Evolutionary conservation across 164 flowering plant species (phyloP).

Genomic region (Nymphaea colorata): DNA sequence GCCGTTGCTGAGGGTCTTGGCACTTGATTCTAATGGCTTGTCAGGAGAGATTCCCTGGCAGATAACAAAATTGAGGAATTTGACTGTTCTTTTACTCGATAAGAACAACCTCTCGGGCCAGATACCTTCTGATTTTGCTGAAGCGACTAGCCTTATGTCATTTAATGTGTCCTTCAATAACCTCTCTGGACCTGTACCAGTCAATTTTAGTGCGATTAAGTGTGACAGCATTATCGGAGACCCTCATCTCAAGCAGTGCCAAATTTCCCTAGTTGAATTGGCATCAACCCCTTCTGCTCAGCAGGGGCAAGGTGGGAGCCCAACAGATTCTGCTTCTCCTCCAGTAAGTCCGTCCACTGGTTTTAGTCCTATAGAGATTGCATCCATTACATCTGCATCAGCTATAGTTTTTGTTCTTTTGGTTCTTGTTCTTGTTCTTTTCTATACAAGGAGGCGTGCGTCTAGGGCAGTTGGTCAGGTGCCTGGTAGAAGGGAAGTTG

Average conservation of each 20-base stretch:
- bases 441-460: constrained; percentile 21
- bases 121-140: constrained; percentile 17
- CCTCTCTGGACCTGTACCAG: constrained; percentile 58
- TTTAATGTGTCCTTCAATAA: constrained; percentile 81
- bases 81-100: constrained; percentile 16
- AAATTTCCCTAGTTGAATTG: constrained; percentile 10
- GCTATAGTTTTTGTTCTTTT: constrained; percentile 34
- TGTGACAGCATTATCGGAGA: constrained; percentile 51
- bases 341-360: neutral
- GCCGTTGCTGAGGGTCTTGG: constrained; percentile 16
- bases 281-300: constrained; percentile 36
- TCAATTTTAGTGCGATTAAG: constrained; percentile 25
- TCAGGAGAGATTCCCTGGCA: constrained; percentile 24
- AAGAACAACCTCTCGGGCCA: constrained; percentile 20
- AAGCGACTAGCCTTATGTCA: constrained; percentile 12
- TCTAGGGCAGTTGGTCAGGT: constrained; percentile 20
- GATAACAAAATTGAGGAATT: constrained; percentile 20
- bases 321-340: constrained; percentile 3
- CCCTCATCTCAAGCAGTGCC: constrained; percentile 41
- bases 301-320: constrained; percentile 16
- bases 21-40: constrained; percentile 21
- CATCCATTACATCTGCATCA: constrained; percentile 35
- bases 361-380: constrained; percentile 35
- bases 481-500: constrained; percentile 20
- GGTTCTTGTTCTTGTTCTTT: constrained; percentile 25